These are phyloP conservation scores for Mycosphaerella arachidis DNA, from an alignment of 2,329 filamentous ascomycete species.

Conservation along the genomic window DNA sequence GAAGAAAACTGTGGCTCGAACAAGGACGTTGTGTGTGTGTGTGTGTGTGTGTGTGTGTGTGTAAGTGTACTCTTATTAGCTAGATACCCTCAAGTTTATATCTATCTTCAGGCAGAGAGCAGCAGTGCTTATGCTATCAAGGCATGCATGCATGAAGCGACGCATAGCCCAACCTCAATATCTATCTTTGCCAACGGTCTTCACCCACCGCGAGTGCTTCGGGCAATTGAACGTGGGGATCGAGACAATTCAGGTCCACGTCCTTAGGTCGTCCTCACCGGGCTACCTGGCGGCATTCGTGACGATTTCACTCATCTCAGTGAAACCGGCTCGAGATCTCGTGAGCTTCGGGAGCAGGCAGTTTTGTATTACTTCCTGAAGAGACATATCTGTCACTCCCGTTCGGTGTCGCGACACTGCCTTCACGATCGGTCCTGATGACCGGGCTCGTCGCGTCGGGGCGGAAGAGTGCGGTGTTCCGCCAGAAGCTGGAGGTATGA, in stretches of 20 bases:
- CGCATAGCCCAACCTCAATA: neutral
- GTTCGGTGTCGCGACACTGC: neutral
- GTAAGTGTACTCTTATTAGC: neutral
- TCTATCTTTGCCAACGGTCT: too few relatives aligned
- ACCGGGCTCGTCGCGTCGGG: neutral
- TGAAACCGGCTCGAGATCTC: neutral
- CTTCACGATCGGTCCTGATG: neutral
- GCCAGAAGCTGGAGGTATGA: neutral
- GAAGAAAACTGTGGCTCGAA: neutral
- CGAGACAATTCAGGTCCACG: too few relatives aligned
- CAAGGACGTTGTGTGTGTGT: neutral
- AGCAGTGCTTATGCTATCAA: neutral
- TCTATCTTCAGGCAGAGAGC: neutral
- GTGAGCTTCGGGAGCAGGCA: neutral
- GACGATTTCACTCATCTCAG: neutral
- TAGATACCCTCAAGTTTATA: neutral
- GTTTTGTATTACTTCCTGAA: neutral
- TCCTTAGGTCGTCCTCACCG: too few relatives aligned
- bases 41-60: neutral
- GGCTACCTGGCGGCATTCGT: neutral
- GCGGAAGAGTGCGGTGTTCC: neutral
- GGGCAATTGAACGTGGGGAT: too few relatives aligned
- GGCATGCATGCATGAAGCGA: neutral
- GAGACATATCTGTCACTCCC: neutral
- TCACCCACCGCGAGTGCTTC: too few relatives aligned